Evolutionary conservation across 768 basidiomycete species (phyloP), one percentile per base, ranked within the genome.

Genomic region (Boletus rufocinnamomeus): DNA sequence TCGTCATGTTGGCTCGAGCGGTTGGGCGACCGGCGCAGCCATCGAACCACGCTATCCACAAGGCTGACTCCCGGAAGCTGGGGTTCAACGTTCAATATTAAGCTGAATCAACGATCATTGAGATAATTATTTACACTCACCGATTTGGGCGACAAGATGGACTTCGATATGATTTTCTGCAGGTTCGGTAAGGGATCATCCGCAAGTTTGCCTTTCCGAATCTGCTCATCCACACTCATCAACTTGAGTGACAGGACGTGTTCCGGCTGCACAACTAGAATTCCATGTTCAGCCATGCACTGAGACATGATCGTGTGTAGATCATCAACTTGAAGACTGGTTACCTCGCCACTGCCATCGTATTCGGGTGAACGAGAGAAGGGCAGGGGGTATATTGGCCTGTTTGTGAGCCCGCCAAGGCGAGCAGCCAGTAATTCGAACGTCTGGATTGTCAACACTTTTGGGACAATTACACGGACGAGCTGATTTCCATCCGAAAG

Each of bases 181-280:
- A 16, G 28, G 25, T 63, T 54, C 27, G 72, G 46, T 32, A 75
- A 58, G 4, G 49, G 34, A 25, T 52, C 28, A 2, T 66, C 58
- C 25, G 51, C 51, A 7, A 56, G 9, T 14, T 41, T 28, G 10
- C 25, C 2, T 34, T 13, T 3, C 25, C 23, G 34, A 14, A 73
- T 52, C n/a, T 67, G 62, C 40, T 54, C 58, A 37, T 82, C 75
- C 9, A 82, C 59, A 0, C 71, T 69, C 75, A 77, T 76, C 32
- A 83, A 67, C 55, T 75, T 72, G 57, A 78, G 78, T 0, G 82
- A 83, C 2, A 82, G 71, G 3, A 80, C 74, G 41, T 83, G 81
- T 47, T 83, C 81, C 0, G 82, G 82, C 49, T 83, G 82, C 11
- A 69, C 63, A 3, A 83, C 65, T 3, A 82, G 63, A 11, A 83